Evolutionary conservation across 768 basidiomycete genomes (phyloP), one percentile per base, ranked within the genome.

Genomic region (Gloeostereum incarnatum): DNA sequence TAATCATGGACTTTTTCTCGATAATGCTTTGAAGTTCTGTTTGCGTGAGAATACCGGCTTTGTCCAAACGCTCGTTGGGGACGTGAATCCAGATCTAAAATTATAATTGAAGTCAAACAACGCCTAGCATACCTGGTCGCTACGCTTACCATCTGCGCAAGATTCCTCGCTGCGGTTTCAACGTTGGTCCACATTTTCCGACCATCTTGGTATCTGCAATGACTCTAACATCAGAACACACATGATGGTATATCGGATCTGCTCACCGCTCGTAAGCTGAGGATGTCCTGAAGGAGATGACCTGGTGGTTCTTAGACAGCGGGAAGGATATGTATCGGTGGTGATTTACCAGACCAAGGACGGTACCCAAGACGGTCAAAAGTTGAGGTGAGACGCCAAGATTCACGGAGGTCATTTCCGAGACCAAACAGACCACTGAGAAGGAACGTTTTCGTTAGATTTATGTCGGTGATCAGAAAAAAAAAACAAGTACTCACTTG

Each of bases 1-100:
- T 82, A 41, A 86, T 65, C 69, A 82, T 81, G 1, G 73, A 72
- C 59, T 80, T 78, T 57, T 85, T 87, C 62, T 85, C 82, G 36
- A 84, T 70, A 6, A 77, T 55, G 13, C 62, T 66, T 47, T 75
- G 55, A 13, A 74, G 51, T 1, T 46, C 45, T 1, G 61, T 58
- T 38, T 57, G 53, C 32, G 47, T 51, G 34, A 49, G 51, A 24
- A 50, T 52, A 20, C 40, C 49, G 10, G 42, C 50, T 44, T 57
- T 60, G 40, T 59, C 58, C 8, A 54, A 45, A 11, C 73, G 60
- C 8, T 71, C 64, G 21, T 54, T 53, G 1, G 74, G 62, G 5
- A 73, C 65, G 46, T 79, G 75, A 23, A 76, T 60, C 74, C 72
- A 81, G 26, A 74, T 66, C 73, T 72, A 50, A 45, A 5, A 23